A percentile compares a stretch with the other conserved stretches of the same genome.
phyloP scores from a whole-genome alignment of 73 alveolate genomes.

The Blepharisma stoltei region DNA sequence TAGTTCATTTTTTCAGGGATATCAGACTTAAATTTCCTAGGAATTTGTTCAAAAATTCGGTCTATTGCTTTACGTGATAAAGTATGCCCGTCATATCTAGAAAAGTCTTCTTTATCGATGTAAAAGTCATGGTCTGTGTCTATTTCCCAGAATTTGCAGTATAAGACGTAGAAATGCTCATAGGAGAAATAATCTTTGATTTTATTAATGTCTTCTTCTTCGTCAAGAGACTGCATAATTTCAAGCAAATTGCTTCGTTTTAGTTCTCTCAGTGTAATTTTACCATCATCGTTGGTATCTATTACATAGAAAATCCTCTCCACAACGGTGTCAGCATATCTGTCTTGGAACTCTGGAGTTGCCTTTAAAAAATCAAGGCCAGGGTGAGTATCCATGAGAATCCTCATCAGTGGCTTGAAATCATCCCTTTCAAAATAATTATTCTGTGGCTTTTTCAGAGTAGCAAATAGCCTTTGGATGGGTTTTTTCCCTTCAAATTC shows the following conservation, averaged over 20 bases:
- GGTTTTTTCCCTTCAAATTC: constrained; percentile 71
- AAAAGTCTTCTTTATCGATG: constrained; percentile 97
- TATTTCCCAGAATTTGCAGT: constrained; percentile 98
- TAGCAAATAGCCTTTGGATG: constrained; percentile 70
- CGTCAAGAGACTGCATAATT: constrained; percentile 64
- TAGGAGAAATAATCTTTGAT: constrained; percentile 97
- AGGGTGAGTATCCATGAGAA: constrained; percentile 93
- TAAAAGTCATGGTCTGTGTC: constrained; percentile 98
- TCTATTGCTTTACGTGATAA: constrained; percentile 95
- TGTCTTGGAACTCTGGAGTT: constrained; percentile 97
- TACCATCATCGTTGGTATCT: constrained; percentile 91
- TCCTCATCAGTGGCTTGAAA: constrained; percentile 89
- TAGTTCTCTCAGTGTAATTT: constrained; percentile 86
- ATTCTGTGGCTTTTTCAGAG: constrained; percentile 69
- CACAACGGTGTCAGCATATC: constrained; percentile 96
- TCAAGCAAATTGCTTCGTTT: constrained; percentile 84
- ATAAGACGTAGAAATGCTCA: constrained; percentile 99
- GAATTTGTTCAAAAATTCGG: constrained; percentile 97
- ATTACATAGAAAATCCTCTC: constrained; percentile 86
- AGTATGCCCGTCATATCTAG: constrained; percentile 92
- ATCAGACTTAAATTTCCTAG: constrained; percentile 92
- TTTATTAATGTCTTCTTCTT: constrained; percentile 79
- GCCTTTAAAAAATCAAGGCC: constrained; percentile 97
- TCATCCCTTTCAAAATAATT: constrained; percentile 80
- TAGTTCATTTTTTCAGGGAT: constrained; percentile 96